phyloP scores from a whole-genome alignment of 352 stramenopile genomes.

The Pilasporangium apinafurcum region DNA sequence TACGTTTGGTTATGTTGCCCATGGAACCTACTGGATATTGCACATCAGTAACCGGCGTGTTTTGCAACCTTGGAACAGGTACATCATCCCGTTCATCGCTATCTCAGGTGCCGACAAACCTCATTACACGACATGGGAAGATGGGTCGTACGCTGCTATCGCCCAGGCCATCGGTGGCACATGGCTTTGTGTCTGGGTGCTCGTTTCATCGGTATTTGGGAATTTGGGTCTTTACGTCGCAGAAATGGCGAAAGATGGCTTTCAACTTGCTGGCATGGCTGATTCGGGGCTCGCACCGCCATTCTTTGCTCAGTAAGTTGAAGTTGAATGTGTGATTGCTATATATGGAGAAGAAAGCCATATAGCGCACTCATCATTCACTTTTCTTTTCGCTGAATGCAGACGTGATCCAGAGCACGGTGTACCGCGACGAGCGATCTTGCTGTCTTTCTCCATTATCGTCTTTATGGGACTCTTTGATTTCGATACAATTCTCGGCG shows the following conservation, averaged over 20 bases:
- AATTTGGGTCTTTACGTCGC: constrained; percentile 80
- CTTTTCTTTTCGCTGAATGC: background rate
- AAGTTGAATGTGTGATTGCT: background rate
- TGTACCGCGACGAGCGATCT: constrained; percentile 56
- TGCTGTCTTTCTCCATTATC: constrained; percentile 74
- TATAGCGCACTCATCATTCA: background rate
- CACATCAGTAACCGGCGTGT: background rate
- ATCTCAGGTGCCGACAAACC: constrained; percentile 64
- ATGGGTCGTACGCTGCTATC: constrained; percentile 74
- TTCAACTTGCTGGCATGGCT: constrained; percentile 76
- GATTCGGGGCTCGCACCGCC: constrained; percentile 72
- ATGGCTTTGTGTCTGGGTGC: constrained; percentile 71
- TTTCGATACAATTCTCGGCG: constrained; percentile 74
- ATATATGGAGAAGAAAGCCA: too few species aligned
- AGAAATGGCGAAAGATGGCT: constrained; percentile 80
- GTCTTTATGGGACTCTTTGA: constrained; percentile 75
- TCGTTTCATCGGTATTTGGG: constrained; percentile 69
- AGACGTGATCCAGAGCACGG: constrained; percentile 55
- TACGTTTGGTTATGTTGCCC: constrained; percentile 12
- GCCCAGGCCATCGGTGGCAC: constrained; percentile 51
- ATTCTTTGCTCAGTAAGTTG: constrained; percentile 69
- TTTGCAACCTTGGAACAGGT: constrained; percentile 15
- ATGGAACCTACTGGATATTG: background rate
- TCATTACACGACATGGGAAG: constrained; percentile 67
- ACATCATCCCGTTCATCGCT: constrained; percentile 64